Base-by-base conservation (phyloP, 108 stramenopile species). In the Cyclotella atomus region DNA sequence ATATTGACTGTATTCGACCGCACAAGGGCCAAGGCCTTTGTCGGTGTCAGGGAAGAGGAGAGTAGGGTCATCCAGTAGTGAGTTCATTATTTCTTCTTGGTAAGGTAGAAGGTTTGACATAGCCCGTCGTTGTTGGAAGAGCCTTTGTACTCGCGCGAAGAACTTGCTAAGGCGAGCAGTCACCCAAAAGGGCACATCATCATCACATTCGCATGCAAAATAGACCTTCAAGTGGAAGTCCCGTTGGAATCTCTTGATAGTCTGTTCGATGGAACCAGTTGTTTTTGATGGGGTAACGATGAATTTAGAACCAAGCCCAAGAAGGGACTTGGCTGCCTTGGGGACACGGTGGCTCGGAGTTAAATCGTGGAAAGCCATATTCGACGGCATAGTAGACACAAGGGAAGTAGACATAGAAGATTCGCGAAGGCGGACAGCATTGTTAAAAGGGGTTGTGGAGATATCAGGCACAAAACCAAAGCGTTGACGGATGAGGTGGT, bases 11-110 rank as follows among this genome's bases (percentile, higher is more conserved):
- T 49, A 49, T 49, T 12, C n/a, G 47, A 49, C 47, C 4, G 47
- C 47, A 49, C 47, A 49, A n/a, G 47, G 47, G 47, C 47, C 47
- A 19, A 49, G 47, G 47, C 47, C 47, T n/a, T 49, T 49, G n/a
- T 49, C 47, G 4, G 47, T 49, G 4, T 49, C 47, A 19, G 47
- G 47, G 47, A 49, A 49, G 4, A 49, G 47, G 9, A 49, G n/a
- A 4, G 9, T 17, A 19, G 47, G 47, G n/a, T 49, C 16, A 19
- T 49, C n/a, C 4, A n/a, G 47, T 49, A 49, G n/a, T 4, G n/a
- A 19, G 47, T 10, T 19, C 47, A 49, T 49, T 17, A 49, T 10
- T 17, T 49, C 47, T 49, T 49, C 16, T 49, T 49, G 47, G n/a
- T 10, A 10, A 17, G 9, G 47, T 4, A 49, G 47, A n/a, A 49